Base-by-base conservation (phyloP, 345 rosid genomes). In the Lumnitzera littorea region DNA sequence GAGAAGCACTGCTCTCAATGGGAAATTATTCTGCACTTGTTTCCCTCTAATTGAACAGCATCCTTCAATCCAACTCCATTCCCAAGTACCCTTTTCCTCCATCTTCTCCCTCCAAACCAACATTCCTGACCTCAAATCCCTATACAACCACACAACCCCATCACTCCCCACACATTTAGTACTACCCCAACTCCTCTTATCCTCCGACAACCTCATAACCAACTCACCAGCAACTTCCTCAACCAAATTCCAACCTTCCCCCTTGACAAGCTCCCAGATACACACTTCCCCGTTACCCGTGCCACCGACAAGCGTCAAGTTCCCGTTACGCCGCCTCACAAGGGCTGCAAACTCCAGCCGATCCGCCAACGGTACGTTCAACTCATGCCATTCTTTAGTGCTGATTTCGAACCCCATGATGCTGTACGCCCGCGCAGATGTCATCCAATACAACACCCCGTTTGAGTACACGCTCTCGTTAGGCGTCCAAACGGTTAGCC, bases 401-500 rank as follows among this genome's bases (percentile, higher is more conserved):
- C 13, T 16, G 2, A 83, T 72, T 53, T 80, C 68, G 13, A 70
- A 74, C 2, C 76, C 71, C 83, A 83, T 80, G 6, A 76, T 66
- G 24, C 75, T 80, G 48, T 75, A 83, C 17, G 78, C 83, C 23
- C 85, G 60, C 2, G 88, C 88, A 0, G 88, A 83, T 6, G 85
- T 83, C 62, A 83, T 78, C 88, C 88, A 83, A 9, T 83, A 80
- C 1, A 83, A 51, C 11, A 72, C 60, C 5, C 85, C 85, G 1
- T 64, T 47, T 10, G 63, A 67, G 65, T 66, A 78, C 0, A 78
- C 85, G 10, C 85, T 68, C 68, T 83, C 83, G 5, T 76, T 74
- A 0, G 83, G 80, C 2, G 80, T 74, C 88, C 88, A 83, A 11
- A 83, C 85, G 1, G 88, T 83, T 0, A 83, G 64, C 65, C 85